These are phyloP conservation scores for Chaetomiaceae sp. DNA, from an alignment of 2,329 filamentous ascomycete genomes.

Conservation along the genomic window DNA sequence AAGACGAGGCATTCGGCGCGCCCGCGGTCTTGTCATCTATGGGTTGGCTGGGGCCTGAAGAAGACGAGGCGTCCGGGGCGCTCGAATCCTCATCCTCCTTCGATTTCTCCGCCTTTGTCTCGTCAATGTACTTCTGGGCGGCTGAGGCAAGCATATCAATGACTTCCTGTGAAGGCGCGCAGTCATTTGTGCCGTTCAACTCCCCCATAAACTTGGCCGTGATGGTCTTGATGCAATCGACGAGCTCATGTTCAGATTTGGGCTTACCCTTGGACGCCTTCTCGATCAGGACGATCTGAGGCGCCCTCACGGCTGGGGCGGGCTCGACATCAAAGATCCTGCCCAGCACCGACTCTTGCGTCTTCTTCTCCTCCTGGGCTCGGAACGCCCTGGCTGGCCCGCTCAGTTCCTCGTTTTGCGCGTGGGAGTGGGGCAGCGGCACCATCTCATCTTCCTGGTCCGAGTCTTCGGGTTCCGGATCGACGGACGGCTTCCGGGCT, in stretches of 20 bases:
- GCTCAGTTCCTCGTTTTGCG: constrained; percentile 35
- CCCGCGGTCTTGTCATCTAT: background rate
- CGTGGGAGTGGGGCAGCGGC: constrained; percentile 33
- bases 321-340: constrained; percentile 50
- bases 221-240: constrained; percentile 37
- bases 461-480: constrained; percentile 37
- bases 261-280: constrained; percentile 24
- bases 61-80: background rate
- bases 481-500: constrained; percentile 40
- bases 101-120: constrained; percentile 22
- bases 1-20: background rate
- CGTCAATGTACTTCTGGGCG: constrained; percentile 45
- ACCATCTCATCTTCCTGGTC: constrained; percentile 54
- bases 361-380: constrained; percentile 49
- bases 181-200: constrained; percentile 34
- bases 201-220: constrained; percentile 41
- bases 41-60: constrained; percentile 1
- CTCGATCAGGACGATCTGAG: background rate
- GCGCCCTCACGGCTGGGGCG: constrained; percentile 33
- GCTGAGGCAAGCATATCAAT: constrained; percentile 48
- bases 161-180: constrained; percentile 39
- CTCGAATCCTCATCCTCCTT: background rate
- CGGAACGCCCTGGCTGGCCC: constrained; percentile 43
- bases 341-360: constrained; percentile 49
- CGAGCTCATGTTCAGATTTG: constrained; percentile 30